Base-by-base conservation (phyloP, 1,284 basidiomycete genomes). In the Melanopsichium pennsylvanicum region DNA sequence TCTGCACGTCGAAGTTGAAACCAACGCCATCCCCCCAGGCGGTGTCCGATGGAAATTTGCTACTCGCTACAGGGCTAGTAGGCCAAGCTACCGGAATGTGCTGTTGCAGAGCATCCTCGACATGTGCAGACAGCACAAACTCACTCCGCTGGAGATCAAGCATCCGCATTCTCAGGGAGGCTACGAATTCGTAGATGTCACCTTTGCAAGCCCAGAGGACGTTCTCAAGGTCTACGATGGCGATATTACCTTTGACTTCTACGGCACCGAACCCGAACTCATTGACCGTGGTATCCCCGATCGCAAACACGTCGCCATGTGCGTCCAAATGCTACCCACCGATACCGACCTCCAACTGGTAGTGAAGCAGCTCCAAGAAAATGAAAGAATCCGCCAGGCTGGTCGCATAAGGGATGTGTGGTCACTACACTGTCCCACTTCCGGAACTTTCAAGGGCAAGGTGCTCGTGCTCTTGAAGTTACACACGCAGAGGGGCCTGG, bases 401-500 rank as follows among this genome's bases (percentile, higher is more conserved):
- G 63, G 63, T 5, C 18, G 21, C 13, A 18, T 67, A n/a, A 19
- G 56, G 18, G 57, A 67, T 22, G 27, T 67, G 4, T 67, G 43
- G 51, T 49, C 63, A 16, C 13, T 52, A 12, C 50, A 56, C 40
- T 35, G 29, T 18, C 31, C 40, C 11, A 34, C 35, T 1, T 31
- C 50, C 13, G 11, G 16, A 13, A 16, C 18, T 9, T 67, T 67
- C 40, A 51, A 34, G 12, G 63, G 63, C 22, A 50, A 43, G 8
- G 35, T 67, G 2, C 47, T 67, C 19, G 52, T 67, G 38, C 52
- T 67, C 12, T 47, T 67, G 7, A 42, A 60, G 40, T 39, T 60
- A 22, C 27, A 36, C 27, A 41, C 35, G 16, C 22, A 33, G 26
- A 23, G 48, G 9, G 44, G 44, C 15, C 40, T 21, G 1, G 47